Conservation (phyloP, 257 asterid genomes). For the Fraxinus quadrangulata region DNA sequence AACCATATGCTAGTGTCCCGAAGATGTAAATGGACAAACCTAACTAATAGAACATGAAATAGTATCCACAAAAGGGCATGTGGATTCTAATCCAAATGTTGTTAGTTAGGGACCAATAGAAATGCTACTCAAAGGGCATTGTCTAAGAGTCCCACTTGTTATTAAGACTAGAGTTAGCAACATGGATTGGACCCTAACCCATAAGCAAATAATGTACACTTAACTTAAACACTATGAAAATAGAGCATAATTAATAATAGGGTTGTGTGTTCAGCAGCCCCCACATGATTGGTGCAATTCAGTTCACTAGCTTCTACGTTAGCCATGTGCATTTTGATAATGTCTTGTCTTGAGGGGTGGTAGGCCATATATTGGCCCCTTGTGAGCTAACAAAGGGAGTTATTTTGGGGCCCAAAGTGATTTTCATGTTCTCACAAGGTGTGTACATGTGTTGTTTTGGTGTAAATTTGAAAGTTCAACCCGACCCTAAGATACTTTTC, state of each 20-base stretch:
- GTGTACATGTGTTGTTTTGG: neutral
- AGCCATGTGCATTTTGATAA: slow-evolving; percentile 40
- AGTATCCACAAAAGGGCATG: slow-evolving; percentile 55
- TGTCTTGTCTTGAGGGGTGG: slow-evolving; percentile 17
- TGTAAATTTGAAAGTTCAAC: neutral
- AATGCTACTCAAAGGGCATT: slow-evolving; percentile 21
- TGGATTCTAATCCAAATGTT: slow-evolving; percentile 47
- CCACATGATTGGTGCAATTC: slow-evolving; percentile 11
- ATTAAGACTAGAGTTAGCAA: slow-evolving; percentile 28
- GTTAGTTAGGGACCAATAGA: slow-evolving; percentile 39
- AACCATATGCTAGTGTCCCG: neutral
- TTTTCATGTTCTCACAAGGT: slow-evolving; percentile 3
- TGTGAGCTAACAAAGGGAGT: slow-evolving; percentile 29
- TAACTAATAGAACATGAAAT: slow-evolving; percentile 30
- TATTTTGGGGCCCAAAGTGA: slow-evolving; percentile 26
- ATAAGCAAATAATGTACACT: slow-evolving; percentile 8
- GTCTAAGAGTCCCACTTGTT: slow-evolving; percentile 37
- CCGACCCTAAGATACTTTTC: neutral
- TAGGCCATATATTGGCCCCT: slow-evolving; percentile 35
- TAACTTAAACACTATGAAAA: no score
- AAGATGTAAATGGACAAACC: slow-evolving; percentile 30
- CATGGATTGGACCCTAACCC: slow-evolving; percentile 41
- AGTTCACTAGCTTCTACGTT: slow-evolving; percentile 22
- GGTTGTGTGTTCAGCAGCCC: neutral
- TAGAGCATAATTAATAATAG: no score